Conservation (phyloP, 257 asterid species). For the Salvia miltiorrhiza region DNA sequence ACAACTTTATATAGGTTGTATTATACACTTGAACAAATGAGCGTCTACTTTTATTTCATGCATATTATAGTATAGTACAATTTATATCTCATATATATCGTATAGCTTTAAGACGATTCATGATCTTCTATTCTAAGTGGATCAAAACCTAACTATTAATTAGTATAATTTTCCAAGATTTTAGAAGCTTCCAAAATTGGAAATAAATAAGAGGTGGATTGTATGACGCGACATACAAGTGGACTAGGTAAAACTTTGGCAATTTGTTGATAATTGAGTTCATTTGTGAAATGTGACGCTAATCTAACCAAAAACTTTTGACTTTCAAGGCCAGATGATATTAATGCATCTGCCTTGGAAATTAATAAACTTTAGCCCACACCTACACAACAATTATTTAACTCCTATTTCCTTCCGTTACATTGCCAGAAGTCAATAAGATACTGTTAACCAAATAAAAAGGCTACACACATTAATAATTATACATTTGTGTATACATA, state of each 20-base stretch:
- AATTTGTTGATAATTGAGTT: conserved; percentile 5
- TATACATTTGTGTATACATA: neutral
- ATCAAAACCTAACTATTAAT: neutral
- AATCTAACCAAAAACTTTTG: neutral
- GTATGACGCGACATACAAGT: neutral
- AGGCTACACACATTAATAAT: neutral
- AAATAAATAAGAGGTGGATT: conserved; percentile 5
- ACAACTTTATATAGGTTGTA: neutral
- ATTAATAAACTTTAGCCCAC: neutral
- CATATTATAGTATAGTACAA: neutral
- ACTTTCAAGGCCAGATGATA: neutral
- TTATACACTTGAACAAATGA: neutral
- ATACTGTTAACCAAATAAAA: neutral
- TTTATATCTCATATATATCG: neutral
- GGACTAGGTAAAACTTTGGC: neutral
- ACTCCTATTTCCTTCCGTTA: neutral
- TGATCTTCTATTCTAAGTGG: neutral
- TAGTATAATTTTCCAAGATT: neutral
- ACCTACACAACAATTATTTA: neutral
- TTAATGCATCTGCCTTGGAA: neutral
- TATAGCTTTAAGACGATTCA: neutral
- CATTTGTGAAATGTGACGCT: neutral
- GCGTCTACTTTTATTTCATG: neutral
- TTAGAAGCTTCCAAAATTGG: conserved; percentile 16
- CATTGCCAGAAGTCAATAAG: neutral